Conservation (phyloP, 1,139 yeast genomes). For the Meyerozyma guilliermondii region DNA sequence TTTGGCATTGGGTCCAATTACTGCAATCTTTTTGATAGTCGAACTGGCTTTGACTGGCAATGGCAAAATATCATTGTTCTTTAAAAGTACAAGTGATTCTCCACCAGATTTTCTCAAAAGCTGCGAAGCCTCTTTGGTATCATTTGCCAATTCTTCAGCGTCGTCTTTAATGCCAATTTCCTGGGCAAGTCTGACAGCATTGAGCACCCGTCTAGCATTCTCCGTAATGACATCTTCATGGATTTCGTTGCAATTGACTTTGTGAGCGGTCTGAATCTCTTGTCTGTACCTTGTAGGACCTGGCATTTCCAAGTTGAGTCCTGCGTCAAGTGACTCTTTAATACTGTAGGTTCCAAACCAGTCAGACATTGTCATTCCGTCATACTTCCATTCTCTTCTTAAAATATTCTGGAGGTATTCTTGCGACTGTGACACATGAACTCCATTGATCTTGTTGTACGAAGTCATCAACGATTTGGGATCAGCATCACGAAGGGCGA, state of each 20-base stretch:
- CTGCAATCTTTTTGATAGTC: slow-evolving; percentile 31
- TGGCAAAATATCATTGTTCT: slow-evolving; percentile 45
- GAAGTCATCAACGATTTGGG: slow-evolving; percentile 56
- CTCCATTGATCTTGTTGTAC: slow-evolving; percentile 57
- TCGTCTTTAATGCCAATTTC: slow-evolving; percentile 40
- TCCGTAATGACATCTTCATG: slow-evolving; percentile 29
- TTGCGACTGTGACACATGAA: slow-evolving; percentile 46
- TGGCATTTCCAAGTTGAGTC: slow-evolving; percentile 63
- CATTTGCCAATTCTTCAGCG: slow-evolving; percentile 34
- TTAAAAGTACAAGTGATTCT: slow-evolving; percentile 50
- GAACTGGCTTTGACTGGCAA: slow-evolving; percentile 23
- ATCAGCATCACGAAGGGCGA: slow-evolving; percentile 45
- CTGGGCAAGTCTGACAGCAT: slow-evolving; percentile 39
- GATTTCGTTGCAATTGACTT: slow-evolving; percentile 26
- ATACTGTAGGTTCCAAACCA: slow-evolving; percentile 59
- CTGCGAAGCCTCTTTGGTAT: slow-evolving; percentile 38
- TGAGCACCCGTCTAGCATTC: slow-evolving; percentile 42
- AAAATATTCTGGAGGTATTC: slow-evolving; percentile 39
- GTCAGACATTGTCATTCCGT: slow-evolving; percentile 55
- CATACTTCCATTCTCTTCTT: slow-evolving; percentile 52
- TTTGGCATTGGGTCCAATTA: slow-evolving; percentile 50
- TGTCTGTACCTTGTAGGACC: slow-evolving; percentile 51
- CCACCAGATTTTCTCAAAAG: slow-evolving; percentile 44
- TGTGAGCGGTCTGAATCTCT: slow-evolving; percentile 30
- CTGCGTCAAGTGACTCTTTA: slow-evolving; percentile 45